Conservation (phyloP, 179 eudicot genomes). For the Silene noctiflora region DNA sequence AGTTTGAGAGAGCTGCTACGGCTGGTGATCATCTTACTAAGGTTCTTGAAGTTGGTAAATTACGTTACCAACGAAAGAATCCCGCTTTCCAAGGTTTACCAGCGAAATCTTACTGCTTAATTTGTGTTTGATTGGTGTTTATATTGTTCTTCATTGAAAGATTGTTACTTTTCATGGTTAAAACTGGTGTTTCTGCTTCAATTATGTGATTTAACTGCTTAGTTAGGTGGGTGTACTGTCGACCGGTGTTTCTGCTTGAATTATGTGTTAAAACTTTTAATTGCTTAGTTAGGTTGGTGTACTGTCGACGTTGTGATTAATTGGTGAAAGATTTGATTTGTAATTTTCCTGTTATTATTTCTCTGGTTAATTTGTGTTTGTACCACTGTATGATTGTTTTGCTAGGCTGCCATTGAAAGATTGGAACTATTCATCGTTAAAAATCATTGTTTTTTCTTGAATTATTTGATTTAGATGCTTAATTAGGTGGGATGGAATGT, state of each 20-base stretch:
- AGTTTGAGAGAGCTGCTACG: conserved; percentile 71
- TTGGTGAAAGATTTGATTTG: background rate
- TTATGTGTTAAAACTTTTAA: background rate
- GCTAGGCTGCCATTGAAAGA: too few relatives aligned
- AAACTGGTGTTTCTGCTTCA: background rate
- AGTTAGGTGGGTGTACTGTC: too few relatives aligned
- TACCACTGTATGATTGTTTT: too few relatives aligned
- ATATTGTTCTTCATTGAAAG: background rate
- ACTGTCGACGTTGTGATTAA: background rate
- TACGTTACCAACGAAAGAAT: conserved; percentile 47
- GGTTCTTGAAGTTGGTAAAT: conserved; percentile 82
- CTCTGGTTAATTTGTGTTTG: too few relatives aligned
- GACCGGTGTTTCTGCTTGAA: background rate
- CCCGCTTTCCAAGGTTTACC: conserved; percentile 36
- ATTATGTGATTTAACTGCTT: conserved; percentile 1
- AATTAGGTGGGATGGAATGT: background rate
- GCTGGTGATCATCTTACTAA: conserved; percentile 60
- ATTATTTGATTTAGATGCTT: background rate
- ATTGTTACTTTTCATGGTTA: background rate
- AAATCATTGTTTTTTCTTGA: too few relatives aligned
- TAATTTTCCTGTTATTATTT: too few relatives aligned
- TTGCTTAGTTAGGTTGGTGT: background rate
- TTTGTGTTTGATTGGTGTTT: background rate
- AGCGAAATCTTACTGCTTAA: background rate
- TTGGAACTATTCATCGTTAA: too few relatives aligned